Evolutionary conservation across 305 asterid genomes (phyloP).

Genomic region (Stenogyne calaminthoides): DNA sequence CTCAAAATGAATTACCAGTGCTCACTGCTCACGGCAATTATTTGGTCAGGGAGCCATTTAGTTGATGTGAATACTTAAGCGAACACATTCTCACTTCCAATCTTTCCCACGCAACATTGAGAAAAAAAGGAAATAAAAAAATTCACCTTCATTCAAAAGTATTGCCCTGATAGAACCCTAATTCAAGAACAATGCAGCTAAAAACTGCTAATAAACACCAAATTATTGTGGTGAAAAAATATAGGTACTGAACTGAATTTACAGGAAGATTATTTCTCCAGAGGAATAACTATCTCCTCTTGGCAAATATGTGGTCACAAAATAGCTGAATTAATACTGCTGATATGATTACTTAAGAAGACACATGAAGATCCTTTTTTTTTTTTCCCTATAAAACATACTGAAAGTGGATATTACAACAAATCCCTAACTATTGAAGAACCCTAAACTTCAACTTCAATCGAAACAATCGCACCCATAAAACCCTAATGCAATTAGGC

Average conservation of each 20-base stretch:
- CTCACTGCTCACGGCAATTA: neutral
- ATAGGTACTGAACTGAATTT: neutral
- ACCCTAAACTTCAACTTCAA: neutral
- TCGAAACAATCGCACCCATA: neutral
- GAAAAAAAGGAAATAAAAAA: neutral
- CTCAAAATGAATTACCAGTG: neutral
- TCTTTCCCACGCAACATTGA: neutral
- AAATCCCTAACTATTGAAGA: neutral
- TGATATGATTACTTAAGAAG: conserved; percentile 1
- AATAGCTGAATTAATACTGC: neutral
- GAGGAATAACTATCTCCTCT: neutral
- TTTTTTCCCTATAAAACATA: neutral
- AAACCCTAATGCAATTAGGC: conserved; percentile 16
- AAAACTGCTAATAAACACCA: neutral
- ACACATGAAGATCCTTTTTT: neutral
- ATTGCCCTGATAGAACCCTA: conserved; percentile 9
- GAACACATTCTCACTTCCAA: neutral
- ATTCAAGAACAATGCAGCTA: neutral
- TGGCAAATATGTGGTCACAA: neutral
- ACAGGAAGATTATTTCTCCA: no score
- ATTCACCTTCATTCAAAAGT: neutral
- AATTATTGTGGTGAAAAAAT: neutral
- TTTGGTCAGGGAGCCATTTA: neutral
- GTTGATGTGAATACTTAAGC: neutral
- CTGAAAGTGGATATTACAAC: neutral